Conservation (phyloP, 495 filamentous ascomycete species). For the Bacidia gigantensis region DNA sequence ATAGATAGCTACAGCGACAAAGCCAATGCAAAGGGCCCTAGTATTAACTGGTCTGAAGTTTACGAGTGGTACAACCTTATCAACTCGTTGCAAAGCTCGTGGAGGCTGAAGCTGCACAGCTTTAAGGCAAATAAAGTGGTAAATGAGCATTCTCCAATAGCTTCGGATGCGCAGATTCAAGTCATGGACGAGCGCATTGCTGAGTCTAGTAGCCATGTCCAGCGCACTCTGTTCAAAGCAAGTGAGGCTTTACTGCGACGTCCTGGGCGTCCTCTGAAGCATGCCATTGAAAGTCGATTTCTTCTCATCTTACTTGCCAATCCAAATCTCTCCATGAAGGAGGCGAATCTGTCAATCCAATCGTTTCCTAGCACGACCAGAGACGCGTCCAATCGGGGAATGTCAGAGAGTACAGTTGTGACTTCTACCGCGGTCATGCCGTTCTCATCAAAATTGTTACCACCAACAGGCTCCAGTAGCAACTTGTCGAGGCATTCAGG, state of each 20-base stretch:
- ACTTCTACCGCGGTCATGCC: neutral
- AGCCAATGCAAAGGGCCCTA: conserved; percentile 50
- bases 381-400: neutral
- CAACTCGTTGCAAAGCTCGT: conserved; percentile 12
- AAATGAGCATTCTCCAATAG: neutral
- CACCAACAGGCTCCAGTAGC: neutral
- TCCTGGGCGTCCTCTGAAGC: conserved; percentile 55
- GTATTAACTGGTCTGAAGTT: conserved; percentile 62
- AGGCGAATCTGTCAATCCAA: neutral
- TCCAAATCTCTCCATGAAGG: conserved; percentile 45
- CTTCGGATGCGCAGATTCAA: neutral
- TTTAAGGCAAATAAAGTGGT: neutral
- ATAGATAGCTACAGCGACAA: conserved; percentile 19
- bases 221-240: conserved; percentile 62
- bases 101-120: neutral
- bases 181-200: conserved; percentile 3
- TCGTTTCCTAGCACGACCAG: neutral
- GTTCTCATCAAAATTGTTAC: neutral
- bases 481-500: conserved; percentile 51
- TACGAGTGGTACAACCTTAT: conserved; percentile 57
- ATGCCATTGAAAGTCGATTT: conserved; percentile 62
- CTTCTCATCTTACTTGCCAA: conserved; percentile 77
- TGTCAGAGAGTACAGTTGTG: neutral
- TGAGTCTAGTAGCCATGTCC: conserved; percentile 55
- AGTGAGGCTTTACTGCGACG: conserved; percentile 77